phyloP scores from a whole-genome alignment of 768 basidiomycete genomes.

The Cystofilobasidium ferigula region DNA sequence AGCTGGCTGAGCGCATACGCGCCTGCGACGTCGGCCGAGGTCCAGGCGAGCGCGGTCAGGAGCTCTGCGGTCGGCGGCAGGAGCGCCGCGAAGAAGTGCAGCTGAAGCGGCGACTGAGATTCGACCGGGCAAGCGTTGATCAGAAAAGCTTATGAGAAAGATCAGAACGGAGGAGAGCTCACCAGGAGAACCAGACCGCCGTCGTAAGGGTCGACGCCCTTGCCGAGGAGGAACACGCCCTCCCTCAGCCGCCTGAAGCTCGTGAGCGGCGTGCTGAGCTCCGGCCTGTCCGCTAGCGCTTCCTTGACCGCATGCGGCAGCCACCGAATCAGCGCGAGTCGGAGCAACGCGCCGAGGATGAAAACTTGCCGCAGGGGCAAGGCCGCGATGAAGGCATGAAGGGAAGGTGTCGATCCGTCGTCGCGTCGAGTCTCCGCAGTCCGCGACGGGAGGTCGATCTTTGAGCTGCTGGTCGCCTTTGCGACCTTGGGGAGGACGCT shows the following conservation, averaged over 20 bases:
- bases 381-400: constrained; percentile 1
- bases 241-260: constrained; percentile 71
- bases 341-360: constrained; percentile 28
- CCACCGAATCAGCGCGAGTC: constrained; percentile 47
- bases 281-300: constrained; percentile 55
- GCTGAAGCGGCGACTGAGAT: constrained; percentile 75
- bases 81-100: constrained; percentile 62
- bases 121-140: not conserved
- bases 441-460: not conserved
- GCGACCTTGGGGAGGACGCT: too few relatives aligned
- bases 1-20: constrained; percentile 59
- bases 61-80: constrained; percentile 47
- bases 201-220: constrained; percentile 75
- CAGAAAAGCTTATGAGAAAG: not conserved
- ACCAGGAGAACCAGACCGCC: constrained; percentile 81
- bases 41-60: constrained; percentile 55
- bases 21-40: constrained; percentile 52
- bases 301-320: constrained; percentile 43
- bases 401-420: not conserved
- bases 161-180: constrained; percentile 36
- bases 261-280: constrained; percentile 70
- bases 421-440: not conserved
- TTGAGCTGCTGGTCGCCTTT: too few relatives aligned
- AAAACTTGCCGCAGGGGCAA: constrained; percentile 10
- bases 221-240: constrained; percentile 66